A percentile compares a stretch with the other conserved stretches of the same genome.
phyloP scores from a whole-genome alignment of 176 grass and related monocot genomes.

The Juncus effusus region DNA sequence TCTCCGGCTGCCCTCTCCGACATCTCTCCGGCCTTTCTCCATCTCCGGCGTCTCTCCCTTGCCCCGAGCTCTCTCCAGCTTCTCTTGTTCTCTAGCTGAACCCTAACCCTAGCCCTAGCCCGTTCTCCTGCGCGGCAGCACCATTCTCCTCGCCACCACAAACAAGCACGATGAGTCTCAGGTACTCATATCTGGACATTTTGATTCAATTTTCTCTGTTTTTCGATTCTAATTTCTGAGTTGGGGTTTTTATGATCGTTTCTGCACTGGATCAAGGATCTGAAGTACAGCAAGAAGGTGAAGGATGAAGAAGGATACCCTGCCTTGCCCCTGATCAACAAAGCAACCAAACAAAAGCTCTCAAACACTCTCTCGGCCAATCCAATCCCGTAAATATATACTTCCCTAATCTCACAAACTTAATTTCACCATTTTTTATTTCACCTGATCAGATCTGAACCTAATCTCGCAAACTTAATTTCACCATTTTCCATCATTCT shows the following conservation, averaged over 20 bases:
- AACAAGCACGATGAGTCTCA: slow-evolving; percentile 18
- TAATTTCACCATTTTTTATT: no score
- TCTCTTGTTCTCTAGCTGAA: no score
- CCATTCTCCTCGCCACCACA: slow-evolving; percentile 1
- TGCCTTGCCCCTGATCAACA: slow-evolving; percentile 32
- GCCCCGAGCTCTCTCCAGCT: no score
- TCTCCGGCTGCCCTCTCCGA: no score
- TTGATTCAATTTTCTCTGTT: no score
- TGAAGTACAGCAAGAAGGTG: slow-evolving; percentile 27
- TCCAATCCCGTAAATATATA: slow-evolving; percentile 30
- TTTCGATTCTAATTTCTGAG: neutral
- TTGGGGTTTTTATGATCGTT: slow-evolving; percentile 4
- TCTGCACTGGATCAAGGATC: slow-evolving; percentile 37
- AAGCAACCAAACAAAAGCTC: slow-evolving; percentile 31
- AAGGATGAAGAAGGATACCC: slow-evolving; percentile 37
- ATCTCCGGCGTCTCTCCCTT: no score
- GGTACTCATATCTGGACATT: neutral
- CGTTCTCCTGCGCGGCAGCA: neutral
- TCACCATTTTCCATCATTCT: no score
- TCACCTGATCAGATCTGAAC: no score
- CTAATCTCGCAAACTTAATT: neutral
- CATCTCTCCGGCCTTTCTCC: no score
- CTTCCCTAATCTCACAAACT: no score
- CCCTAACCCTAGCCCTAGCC: no score
- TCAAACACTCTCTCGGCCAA: slow-evolving; percentile 35